Conservation (phyloP, 2,329 filamentous ascomycete genomes). For the Penicillium sp. region DNA sequence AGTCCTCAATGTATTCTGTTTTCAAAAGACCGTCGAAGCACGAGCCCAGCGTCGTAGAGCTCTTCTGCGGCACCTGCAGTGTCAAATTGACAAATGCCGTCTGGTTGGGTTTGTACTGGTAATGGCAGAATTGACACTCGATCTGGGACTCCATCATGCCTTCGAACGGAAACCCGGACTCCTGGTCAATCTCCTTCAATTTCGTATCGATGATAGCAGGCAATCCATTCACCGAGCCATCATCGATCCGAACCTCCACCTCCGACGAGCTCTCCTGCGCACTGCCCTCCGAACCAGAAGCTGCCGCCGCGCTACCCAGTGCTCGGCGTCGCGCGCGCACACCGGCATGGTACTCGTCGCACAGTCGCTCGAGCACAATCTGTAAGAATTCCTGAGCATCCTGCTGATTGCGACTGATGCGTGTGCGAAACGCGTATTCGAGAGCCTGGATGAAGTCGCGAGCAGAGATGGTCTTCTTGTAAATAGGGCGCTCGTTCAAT, state of each 20-base stretch:
- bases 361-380: conserved; percentile 85
- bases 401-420: conserved; percentile 92
- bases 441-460: conserved; percentile 79
- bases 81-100: conserved; percentile 92
- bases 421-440: conserved; percentile 82
- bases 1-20: conserved; percentile 94
- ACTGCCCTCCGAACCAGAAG: conserved; percentile 13
- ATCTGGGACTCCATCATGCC: conserved; percentile 92
- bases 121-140: conserved; percentile 85
- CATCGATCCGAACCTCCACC: conserved; percentile 40
- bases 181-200: conserved; percentile 40
- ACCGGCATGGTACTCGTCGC: conserved; percentile 91
- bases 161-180: conserved; percentile 79
- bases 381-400: conserved; percentile 98
- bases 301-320: conserved; percentile 24
- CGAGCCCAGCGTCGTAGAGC: conserved; percentile 75
- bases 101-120: conserved; percentile 79
- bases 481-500: conserved; percentile 89
- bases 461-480: conserved; percentile 90
- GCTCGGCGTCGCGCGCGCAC: conserved; percentile 64
- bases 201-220: conserved; percentile 41
- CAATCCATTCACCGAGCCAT: conserved; percentile 34
- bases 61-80: conserved; percentile 82
- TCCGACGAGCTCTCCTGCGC: conserved; percentile 27
- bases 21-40: conserved; percentile 96